A percentile compares a stretch with the other conserved stretches of the same genome.
Evolutionary conservation across 2,329 filamentous ascomycete genomes (phyloP).

Genomic region (Lecanicillium sp.): DNA sequence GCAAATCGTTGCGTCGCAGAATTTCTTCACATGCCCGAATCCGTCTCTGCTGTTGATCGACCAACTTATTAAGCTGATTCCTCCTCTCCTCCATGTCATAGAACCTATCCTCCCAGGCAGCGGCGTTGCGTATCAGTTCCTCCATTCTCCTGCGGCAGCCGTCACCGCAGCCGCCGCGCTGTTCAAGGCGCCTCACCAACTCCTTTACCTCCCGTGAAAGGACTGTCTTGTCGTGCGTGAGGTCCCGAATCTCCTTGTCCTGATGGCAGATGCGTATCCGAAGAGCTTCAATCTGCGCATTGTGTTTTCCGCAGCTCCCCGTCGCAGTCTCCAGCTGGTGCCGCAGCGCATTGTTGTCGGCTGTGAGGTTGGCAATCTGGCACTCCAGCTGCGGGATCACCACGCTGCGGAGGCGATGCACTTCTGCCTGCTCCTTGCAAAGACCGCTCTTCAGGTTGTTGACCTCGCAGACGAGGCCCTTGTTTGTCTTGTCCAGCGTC

Average conservation of each 20-base stretch:
- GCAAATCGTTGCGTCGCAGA: constrained; percentile 25
- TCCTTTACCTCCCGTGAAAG: constrained; percentile 30
- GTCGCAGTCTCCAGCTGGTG: constrained; percentile 29
- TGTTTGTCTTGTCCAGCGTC: constrained; percentile 30
- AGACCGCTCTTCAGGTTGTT: constrained; percentile 31
- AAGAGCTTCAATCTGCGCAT: constrained; percentile 28
- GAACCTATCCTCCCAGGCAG: constrained; percentile 30
- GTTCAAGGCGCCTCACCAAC: constrained; percentile 26
- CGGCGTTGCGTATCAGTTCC: constrained; percentile 28
- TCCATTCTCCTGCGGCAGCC: constrained; percentile 26
- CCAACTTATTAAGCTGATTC: constrained; percentile 23
- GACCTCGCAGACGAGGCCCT: constrained; percentile 27
- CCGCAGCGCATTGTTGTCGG: constrained; percentile 35
- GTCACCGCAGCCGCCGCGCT: constrained; percentile 17
- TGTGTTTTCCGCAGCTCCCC: constrained; percentile 25
- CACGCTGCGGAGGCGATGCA: constrained; percentile 26
- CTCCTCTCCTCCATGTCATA: constrained; percentile 26
- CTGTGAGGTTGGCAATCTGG: constrained; percentile 30
- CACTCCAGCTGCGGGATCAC: constrained; percentile 32
- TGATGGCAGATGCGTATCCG: constrained; percentile 29
- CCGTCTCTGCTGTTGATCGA: constrained; percentile 28
- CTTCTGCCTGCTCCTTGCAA: constrained; percentile 29
- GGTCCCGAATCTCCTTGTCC: constrained; percentile 31
- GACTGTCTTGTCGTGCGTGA: constrained; percentile 30
- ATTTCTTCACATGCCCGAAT: constrained; percentile 30